Percentiles rank a stretch among this genome's conserved stretches.
These are phyloP conservation scores for Mycothermus thermophilus DNA, from an alignment of 495 filamentous ascomycete species.

Conservation along the genomic window DNA sequence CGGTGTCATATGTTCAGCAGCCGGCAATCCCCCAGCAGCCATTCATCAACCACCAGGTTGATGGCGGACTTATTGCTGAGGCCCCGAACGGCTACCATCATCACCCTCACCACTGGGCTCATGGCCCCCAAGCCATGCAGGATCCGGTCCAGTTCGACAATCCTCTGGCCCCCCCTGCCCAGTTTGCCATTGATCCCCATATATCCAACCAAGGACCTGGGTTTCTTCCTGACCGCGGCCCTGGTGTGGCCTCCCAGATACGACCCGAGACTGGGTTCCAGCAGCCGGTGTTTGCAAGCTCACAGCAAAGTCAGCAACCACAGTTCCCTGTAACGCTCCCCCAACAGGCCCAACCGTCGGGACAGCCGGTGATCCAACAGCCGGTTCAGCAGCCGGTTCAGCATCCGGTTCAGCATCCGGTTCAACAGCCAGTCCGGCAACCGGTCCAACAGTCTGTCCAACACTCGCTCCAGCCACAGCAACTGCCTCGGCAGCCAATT, in stretches of 20 bases:
- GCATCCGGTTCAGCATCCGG: slow-evolving; percentile 1
- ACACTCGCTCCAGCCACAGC: background rate
- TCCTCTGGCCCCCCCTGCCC: no score
- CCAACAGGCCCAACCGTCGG: slow-evolving; percentile 1
- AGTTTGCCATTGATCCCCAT: no score
- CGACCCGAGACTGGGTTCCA: no score
- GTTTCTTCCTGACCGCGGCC: slow-evolving; percentile 5
- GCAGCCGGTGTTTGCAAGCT: no score
- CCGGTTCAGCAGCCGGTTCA: background rate
- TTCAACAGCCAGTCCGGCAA: slow-evolving; percentile 2
- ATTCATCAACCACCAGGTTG: no score
- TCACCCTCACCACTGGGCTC: no score
- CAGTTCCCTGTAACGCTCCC: background rate
- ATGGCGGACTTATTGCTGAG: no score
- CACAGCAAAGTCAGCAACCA: slow-evolving; percentile 14
- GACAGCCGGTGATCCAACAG: background rate
- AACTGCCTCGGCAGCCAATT: no score
- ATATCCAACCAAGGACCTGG: slow-evolving; percentile 1
- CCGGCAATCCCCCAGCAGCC: no score
- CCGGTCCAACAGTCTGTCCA: slow-evolving; percentile 3
- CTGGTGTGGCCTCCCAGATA: background rate
- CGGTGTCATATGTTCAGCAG: slow-evolving; percentile 11
- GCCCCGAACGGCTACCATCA: slow-evolving; percentile 11
- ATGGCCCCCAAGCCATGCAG: no score
- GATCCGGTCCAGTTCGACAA: slow-evolving; percentile 13